Base-by-base conservation (phyloP, 176 grass and related monocot species). In the Phoenix dactylifera region DNA sequence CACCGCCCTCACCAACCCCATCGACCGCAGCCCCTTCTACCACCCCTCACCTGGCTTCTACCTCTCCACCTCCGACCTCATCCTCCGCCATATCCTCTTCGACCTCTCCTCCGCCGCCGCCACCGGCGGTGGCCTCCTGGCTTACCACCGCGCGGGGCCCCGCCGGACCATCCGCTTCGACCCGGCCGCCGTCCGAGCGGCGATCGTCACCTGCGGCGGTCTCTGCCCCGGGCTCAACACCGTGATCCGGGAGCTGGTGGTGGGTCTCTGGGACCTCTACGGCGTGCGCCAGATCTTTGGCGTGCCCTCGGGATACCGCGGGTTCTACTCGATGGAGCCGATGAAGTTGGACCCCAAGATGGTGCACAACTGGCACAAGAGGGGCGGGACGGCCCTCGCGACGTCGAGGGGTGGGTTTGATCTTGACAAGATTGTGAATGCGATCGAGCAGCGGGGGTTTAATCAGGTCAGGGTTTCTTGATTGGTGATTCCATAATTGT, bases 151-250 rank as follows among this genome's bases (percentile, higher is more conserved):
- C 57, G 93, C 87, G 23, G 93, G 87, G 1, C 92, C 92, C 1
- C 81, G 93, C 1, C 7, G 0, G 6, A 22, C 12, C 16, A 22
- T 92, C 55, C 65, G 64, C 55, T 71, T 92, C n/a, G 81, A 98
- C 70, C 72, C 81, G 2, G 26, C 63, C n/a, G 65, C 61, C 49
- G 87, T 83, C 17, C 76, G 87, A 20, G 87, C 81, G 25, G 87
- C 84, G 15, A 61, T 98, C 68, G 93, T 98, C 75, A 92, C 87
- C 55, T 97, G 93, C 71, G 93, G 93, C 1, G 93, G 93, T 0
- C 79, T 92, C 30, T 92, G 84, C 77, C 93, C 93, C 0, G 87
- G 84, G 1, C 78, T 90, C 62, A 98, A 98, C 74, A 98, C 93
- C 19, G 87, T 98, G 54, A 76, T 92, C 16, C 24, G 87, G 59